Percentiles rank a stretch among this genome's conserved stretches.
These are phyloP conservation scores for Lactuca sativa DNA, from an alignment of 129 eudicot species.

Conservation along the genomic window DNA sequence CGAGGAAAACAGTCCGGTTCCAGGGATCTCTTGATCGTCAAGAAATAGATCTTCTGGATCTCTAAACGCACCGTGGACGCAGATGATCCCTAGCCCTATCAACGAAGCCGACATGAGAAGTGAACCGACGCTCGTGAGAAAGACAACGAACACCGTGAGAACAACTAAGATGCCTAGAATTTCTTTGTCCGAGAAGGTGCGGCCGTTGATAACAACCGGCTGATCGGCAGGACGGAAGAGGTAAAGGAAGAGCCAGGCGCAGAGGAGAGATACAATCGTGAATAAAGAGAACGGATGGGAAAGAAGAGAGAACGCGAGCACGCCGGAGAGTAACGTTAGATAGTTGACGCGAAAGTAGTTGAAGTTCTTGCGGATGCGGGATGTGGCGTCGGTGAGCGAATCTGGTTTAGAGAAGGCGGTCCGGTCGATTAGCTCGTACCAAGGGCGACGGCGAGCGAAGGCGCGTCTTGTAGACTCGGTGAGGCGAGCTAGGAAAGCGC, in stretches of 20 bases:
- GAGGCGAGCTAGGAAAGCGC: constrained; percentile 43
- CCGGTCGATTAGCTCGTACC: constrained; percentile 69
- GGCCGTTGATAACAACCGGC: constrained; percentile 56
- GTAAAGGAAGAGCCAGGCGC: constrained; percentile 84
- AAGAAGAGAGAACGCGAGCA: constrained; percentile 70
- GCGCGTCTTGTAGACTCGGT: constrained; percentile 50
- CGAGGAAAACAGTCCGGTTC: constrained; percentile 54
- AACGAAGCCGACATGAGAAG: constrained; percentile 61
- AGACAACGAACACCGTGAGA: constrained; percentile 47
- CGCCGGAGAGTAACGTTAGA: constrained; percentile 47
- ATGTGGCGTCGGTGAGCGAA: constrained; percentile 63
- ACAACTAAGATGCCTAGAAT: constrained; percentile 45
- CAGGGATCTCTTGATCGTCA: constrained; percentile 60
- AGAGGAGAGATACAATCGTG: constrained; percentile 48
- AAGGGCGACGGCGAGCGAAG: constrained; percentile 67
- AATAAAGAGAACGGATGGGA: constrained; percentile 71
- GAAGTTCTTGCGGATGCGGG: constrained; percentile 70
- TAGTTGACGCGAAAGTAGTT: constrained; percentile 87
- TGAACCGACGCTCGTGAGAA: constrained; percentile 71
- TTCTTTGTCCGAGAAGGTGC: constrained; percentile 65
- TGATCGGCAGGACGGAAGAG: constrained; percentile 74
- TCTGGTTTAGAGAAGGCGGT: constrained; percentile 71
- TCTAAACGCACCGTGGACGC: constrained; percentile 81
- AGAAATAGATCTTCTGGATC: constrained; percentile 82
- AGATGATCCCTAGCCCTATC: constrained; percentile 58